Base-by-base conservation (phyloP, 179 eudicot genomes). In the Beta corolliflora region DNA sequence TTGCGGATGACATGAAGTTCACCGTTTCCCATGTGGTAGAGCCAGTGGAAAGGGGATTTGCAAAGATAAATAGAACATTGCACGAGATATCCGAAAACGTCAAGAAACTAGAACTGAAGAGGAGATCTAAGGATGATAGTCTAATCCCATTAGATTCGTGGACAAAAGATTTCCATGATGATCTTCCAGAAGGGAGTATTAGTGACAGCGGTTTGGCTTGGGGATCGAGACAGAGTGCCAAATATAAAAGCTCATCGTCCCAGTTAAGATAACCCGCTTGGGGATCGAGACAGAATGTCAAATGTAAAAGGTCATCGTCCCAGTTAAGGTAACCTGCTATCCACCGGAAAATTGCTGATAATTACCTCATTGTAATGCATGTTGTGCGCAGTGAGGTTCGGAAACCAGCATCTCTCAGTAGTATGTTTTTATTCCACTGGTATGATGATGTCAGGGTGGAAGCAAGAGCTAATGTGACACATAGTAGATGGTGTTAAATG, bases 1-100 rank as follows among this genome's bases (percentile, higher is more conserved):
- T 95, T 69, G 98, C 87, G 9, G 99, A 92, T 79, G 99, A 95
- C 89, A 93, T 95, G 99, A 95, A 85, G 92, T 95, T 86, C 89
- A 93, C 99, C 19, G 93, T 95, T 67, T 93, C 98, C 21, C 99
- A 95, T 73, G 98, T 95, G 67, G 98, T 92, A 23, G 97, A 95
- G 83, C 99, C 99, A 15, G 98, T 95, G 67, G 99, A 95, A 87
- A 89, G 99, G 86, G 98, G 99, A 52, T 81, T 95, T 78, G 92
- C 99, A 11, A 95, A 87, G 79, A 89, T 95, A 75, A 95, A 95
- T 71, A 89, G 61, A 86, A 95, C 94, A 29, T 91, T 95, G 83
- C 94, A 90, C 55, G 89, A 94, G 77, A 94, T 95, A 89, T 93
- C 99, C 15, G 97, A 95, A 84, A 95, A 92, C 65, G 91, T 94